These are phyloP conservation scores for Phalaenopsis hybrid DNA, from an alignment of 116 monocot genomes.

Conservation along the genomic window DNA sequence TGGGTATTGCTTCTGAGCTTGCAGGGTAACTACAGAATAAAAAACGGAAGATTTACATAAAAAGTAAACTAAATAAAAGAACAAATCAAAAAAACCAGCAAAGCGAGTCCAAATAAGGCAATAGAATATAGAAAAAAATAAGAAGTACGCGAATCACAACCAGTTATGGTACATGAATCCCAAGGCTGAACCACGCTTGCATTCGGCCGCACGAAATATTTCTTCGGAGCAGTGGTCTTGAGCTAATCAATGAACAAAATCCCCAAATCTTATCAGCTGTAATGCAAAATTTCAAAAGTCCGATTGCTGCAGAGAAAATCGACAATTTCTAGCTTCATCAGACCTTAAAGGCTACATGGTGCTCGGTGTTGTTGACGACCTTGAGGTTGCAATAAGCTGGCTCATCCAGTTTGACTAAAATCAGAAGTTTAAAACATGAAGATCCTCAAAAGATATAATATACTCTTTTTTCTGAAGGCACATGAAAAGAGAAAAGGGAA, in stretches of 20 bases:
- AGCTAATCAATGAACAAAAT: slow-evolving; percentile 50
- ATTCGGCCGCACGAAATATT: slow-evolving; percentile 90
- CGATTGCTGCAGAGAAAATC: background rate
- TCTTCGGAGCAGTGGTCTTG: slow-evolving; percentile 91
- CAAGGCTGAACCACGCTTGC: slow-evolving; percentile 82
- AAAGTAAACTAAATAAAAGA: background rate
- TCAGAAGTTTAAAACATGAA: slow-evolving; percentile 5
- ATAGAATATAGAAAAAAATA: background rate
- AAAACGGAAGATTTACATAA: slow-evolving; percentile 1
- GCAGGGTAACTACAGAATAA: slow-evolving; percentile 62
- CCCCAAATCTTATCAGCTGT: background rate
- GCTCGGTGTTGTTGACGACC: slow-evolving; percentile 83
- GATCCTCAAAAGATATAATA: background rate
- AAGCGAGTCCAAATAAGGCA: background rate
- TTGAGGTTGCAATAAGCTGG: slow-evolving; percentile 77
- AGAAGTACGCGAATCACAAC: slow-evolving; percentile 17
- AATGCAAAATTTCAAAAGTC: slow-evolving; percentile 15
- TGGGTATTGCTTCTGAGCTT: slow-evolving; percentile 70
- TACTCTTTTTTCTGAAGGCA: background rate
- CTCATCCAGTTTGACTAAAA: slow-evolving; percentile 74
- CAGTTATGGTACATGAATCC: slow-evolving; percentile 76
- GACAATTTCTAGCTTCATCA: background rate
- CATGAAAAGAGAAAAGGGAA: background rate
- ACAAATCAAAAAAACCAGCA: background rate
- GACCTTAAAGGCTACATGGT: slow-evolving; percentile 95